phyloP scores from a whole-genome alignment of 73 alveolate genomes.

The Urostyla sp. region DNA sequence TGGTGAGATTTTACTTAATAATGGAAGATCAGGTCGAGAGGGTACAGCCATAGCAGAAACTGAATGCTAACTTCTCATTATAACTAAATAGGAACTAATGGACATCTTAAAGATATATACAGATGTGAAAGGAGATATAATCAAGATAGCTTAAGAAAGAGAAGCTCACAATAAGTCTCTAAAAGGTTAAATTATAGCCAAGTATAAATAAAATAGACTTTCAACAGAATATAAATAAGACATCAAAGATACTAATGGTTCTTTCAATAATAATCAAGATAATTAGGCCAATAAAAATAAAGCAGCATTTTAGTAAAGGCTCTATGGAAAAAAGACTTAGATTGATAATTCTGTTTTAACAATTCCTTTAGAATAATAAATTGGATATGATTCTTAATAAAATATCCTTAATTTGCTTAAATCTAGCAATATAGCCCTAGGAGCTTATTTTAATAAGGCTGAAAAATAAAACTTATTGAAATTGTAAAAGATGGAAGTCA shows the following conservation, averaged over 20 bases:
- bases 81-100: conserved; percentile 32
- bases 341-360: no score
- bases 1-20: conserved; percentile 46
- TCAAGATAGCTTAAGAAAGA: conserved; percentile 39
- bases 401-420: no score
- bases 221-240: not conserved
- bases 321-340: no score
- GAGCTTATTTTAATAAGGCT: no score
- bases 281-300: not conserved
- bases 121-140: conserved; percentile 16
- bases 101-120: conserved; percentile 31
- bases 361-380: no score
- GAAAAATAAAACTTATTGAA: no score
- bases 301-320: no score
- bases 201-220: not conserved
- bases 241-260: not conserved
- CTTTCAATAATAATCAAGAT: not conserved
- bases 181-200: not conserved
- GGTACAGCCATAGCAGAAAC: conserved; percentile 55
- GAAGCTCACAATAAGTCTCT: no score
- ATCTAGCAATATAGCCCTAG: no score
- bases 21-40: conserved; percentile 12
- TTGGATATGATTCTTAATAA: no score
- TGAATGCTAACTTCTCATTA: conserved; percentile 48
- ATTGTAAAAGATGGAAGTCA: no score